phyloP scores from a whole-genome alignment of 176 grass and related monocot genomes.

The Saccharum spontaneum region DNA sequence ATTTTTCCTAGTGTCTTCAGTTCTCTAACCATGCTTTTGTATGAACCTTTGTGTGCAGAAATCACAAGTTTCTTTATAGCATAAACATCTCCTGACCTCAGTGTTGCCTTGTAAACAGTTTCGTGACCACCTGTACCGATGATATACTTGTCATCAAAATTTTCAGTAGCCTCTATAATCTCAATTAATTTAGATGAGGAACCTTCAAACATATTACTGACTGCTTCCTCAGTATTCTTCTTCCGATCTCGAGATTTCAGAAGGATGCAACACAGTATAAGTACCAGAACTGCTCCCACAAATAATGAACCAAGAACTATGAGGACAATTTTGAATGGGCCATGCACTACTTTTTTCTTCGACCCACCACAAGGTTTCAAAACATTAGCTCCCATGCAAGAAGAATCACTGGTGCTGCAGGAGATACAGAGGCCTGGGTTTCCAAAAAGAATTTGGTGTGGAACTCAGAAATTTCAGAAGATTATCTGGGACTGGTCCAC shows the following conservation, averaged over 20 bases:
- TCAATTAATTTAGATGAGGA: conserved; percentile 53
- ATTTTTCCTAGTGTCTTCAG: conserved; percentile 69
- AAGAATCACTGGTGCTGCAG: conserved; percentile 36
- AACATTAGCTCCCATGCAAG: conserved; percentile 37
- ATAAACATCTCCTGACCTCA: conserved; percentile 53
- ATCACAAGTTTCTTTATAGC: conserved; percentile 70
- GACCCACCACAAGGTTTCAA: conserved; percentile 41
- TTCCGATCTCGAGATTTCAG: conserved; percentile 29
- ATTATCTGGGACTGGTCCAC: conserved; percentile 52
- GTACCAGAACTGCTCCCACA: conserved; percentile 29
- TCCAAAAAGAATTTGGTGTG: conserved; percentile 65
- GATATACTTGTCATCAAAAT: conserved; percentile 53
- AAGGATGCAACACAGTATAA: conserved; percentile 39
- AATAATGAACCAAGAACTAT: conserved; percentile 14
- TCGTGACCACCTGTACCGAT: conserved; percentile 65
- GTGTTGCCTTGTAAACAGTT: conserved; percentile 63
- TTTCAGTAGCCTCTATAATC: conserved; percentile 63
- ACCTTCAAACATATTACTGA: conserved; percentile 49
- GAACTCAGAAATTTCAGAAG: conserved; percentile 50
- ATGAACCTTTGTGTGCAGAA: conserved; percentile 35
- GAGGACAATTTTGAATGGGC: conserved; percentile 34
- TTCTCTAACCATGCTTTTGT: conserved; percentile 70
- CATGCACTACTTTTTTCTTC: conserved; percentile 23
- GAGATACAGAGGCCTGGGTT: conserved; percentile 66
- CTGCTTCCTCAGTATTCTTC: conserved; percentile 8